Base-by-base conservation (phyloP, 768 basidiomycete genomes). In the Hydnum rufescens region DNA sequence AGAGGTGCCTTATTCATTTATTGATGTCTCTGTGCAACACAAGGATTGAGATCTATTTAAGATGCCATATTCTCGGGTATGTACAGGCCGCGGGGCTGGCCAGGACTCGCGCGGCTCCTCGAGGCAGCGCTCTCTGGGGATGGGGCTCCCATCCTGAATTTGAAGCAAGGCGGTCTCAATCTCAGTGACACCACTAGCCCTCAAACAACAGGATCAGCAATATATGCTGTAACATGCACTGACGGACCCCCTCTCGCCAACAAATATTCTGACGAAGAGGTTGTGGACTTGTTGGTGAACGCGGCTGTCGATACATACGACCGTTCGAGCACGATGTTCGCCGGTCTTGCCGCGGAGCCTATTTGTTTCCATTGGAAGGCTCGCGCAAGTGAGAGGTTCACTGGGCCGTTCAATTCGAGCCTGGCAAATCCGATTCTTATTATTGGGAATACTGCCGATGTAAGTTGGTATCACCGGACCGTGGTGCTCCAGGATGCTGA, bases 151-250 rank as follows among this genome's bases (percentile, higher is more conserved):
- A 49, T 65, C 5, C 47, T 65, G 25, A 56, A 63, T 49, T 43
- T 49, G 23, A 30, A 57, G 6, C 56, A 59, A 49, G 39, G 19
- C 4, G 52, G 51, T 4, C 29, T 60, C 34, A 56, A 58, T 32
- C 54, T 58, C 19, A 6, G 8, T 8, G 44, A 47, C 26, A 36
- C 30, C 3, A 54, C 59, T 8, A 39, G 36, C 5, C 49, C 53
- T 34, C 54, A 58, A 23, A 31, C 49, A 6, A 54, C 54, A 1
- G 60, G 61, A 30, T 52, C 60, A 32, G 57, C 57, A 29, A 61
- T 63, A 6, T 54, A 55, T n/a, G 64, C 62, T 0, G 63, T 65
- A 1, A 62, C 64, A 2, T 65, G 64, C 57, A 60, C 62, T 44
- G 64, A 66, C 52, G 49, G 59, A 5, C 49, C 51, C 13, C 60